Evolutionary conservation across 176 grass and related monocot genomes (phyloP), one percentile per base, ranked within the genome.

Genomic region (Triticum urartu): DNA sequence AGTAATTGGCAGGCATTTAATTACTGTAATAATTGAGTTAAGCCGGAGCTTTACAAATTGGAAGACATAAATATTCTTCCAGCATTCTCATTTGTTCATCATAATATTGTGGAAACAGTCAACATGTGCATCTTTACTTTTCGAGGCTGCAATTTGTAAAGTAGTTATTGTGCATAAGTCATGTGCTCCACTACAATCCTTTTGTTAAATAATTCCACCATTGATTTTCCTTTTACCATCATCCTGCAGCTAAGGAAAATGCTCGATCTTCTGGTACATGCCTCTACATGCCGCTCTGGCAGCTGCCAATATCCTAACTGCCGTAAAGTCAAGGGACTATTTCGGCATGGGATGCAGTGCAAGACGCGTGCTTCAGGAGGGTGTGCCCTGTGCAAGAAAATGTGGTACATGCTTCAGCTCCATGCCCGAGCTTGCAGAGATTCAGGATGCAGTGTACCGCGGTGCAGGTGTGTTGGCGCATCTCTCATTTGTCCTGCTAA

Each of bases 341-440:
- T 95, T 86, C 91, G 94, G 58, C 94, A 95, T 87, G 94, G 95
- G 69, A 86, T 97, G 71, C 90, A 94, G 40, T 91, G 90, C 89
- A 97, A 84, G 83, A 84, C 77, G 32, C 90, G 90, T 72, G 87
- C 91, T 87, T 94, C 92, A 63, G 94, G 97, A 84, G 92, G 97
- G 68, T 94, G 92, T 91, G 88, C 82, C 64, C 77, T 95, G 40
- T 95, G 94, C 35, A 89, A 96, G 86, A 92, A 92, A 89, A 94
- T 97, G 83, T 95, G 94, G 85, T 95, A 94, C 79, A 92, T 95
- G 56, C 92, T 96, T 80, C 94, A 95, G 76, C 81, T 99, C 40
- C 97, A 99, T 91, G 90, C 97, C 35, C 92, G 94, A 79, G 94
- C 94, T 85, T 99, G 97, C 73, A 99, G 95, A 88, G 94, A 97